Percentiles rank a stretch among this genome's conserved stretches.
These are phyloP conservation scores for Lactarius vividus DNA, from an alignment of 768 basidiomycete species.

Conservation along the genomic window DNA sequence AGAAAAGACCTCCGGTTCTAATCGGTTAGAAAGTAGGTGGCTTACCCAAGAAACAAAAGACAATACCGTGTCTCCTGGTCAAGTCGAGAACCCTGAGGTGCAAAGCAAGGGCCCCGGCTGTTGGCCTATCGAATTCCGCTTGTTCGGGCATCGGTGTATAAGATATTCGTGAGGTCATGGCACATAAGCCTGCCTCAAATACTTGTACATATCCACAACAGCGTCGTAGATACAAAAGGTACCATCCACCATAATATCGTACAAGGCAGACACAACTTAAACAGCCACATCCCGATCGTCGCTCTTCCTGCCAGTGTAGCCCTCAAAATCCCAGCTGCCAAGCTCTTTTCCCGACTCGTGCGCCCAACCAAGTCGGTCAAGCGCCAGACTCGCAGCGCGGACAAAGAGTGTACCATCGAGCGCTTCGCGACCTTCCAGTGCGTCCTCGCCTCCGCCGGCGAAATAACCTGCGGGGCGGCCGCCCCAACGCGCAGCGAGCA, in stretches of 20 bases:
- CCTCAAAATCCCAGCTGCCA: constrained; percentile 11
- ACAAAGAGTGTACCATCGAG: constrained; percentile 66
- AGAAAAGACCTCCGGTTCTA: no score
- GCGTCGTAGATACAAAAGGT: background rate
- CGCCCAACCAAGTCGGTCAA: constrained; percentile 32
- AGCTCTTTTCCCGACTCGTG: constrained; percentile 20
- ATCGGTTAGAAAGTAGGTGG: no score
- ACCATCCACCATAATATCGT: background rate
- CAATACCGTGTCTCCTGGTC: no score
- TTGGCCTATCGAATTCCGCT: no score
- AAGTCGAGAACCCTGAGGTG: no score
- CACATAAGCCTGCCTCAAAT: background rate
- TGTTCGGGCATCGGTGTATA: no score
- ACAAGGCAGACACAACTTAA: background rate
- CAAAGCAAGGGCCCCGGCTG: no score
- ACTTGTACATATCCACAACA: background rate
- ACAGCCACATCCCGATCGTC: background rate
- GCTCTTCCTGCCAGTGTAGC: background rate
- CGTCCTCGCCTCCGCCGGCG: constrained; percentile 27
- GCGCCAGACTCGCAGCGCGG: constrained; percentile 52
- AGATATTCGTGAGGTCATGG: no score
- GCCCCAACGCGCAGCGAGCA: constrained; percentile 47
- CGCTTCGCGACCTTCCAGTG: constrained; percentile 48
- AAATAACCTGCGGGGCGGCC: constrained; percentile 37
- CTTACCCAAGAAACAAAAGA: no score